These are phyloP conservation scores for Rhynchospora breviuscula DNA, from an alignment of 176 grass and related monocot genomes.

Conservation along the genomic window DNA sequence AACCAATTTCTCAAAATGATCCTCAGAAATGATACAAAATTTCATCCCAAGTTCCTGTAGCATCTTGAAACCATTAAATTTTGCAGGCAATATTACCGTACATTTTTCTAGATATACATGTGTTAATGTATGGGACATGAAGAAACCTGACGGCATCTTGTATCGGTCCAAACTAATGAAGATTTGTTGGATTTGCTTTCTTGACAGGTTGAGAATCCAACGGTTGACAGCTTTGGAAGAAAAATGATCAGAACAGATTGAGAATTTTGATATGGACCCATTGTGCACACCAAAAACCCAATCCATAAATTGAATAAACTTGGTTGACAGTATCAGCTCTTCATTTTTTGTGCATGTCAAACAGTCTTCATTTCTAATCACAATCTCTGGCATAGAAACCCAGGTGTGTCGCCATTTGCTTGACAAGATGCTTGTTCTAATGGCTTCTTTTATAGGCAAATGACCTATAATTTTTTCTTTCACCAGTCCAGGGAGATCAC, in stretches of 20 bases:
- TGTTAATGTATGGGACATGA: slow-evolving; percentile 13
- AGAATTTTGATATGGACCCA: slow-evolving; percentile 12
- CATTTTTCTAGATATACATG: slow-evolving; percentile 26
- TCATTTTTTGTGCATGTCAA: slow-evolving; percentile 11
- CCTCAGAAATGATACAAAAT: slow-evolving; percentile 22
- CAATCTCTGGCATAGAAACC: slow-evolving; percentile 16
- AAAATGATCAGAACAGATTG: slow-evolving; percentile 16
- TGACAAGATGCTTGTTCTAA: slow-evolving; percentile 18
- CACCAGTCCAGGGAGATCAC: slow-evolving; percentile 13
- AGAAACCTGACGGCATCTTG: slow-evolving; percentile 23
- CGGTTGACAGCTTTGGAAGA: slow-evolving; percentile 11
- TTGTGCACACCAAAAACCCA: slow-evolving; percentile 14
- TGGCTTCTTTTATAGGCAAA: slow-evolving; percentile 24
- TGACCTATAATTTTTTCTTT: slow-evolving; percentile 18
- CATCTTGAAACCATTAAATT: slow-evolving; percentile 23
- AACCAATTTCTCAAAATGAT: slow-evolving; percentile 26
- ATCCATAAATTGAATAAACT: slow-evolving; percentile 19
- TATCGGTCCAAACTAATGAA: slow-evolving; percentile 16
- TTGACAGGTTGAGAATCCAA: slow-evolving; percentile 20
- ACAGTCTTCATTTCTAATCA: slow-evolving; percentile 14
- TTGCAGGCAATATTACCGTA: slow-evolving; percentile 10
- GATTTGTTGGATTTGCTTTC: slow-evolving; percentile 21
- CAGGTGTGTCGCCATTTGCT: slow-evolving; percentile 22
- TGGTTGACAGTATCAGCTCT: slow-evolving; percentile 12
- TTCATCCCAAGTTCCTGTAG: slow-evolving; percentile 20